Evolutionary conservation across 2,329 filamentous ascomycete species (phyloP).

Genomic region (Colletotrichum abscissum): DNA sequence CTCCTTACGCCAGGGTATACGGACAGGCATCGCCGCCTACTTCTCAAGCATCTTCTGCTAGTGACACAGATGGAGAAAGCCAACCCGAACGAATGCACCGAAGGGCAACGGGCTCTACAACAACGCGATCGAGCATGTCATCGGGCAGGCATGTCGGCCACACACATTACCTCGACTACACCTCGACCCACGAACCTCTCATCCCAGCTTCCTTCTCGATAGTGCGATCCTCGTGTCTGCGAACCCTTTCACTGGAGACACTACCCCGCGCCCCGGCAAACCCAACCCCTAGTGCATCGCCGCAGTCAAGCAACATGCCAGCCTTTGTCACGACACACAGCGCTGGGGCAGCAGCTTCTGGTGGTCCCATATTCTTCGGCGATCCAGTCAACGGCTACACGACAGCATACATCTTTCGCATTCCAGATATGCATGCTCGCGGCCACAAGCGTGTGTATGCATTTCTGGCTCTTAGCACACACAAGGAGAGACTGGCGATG

Average conservation of each 20-base stretch:
- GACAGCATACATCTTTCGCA: conserved; percentile 77
- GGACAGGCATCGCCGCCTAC: conserved; percentile 63
- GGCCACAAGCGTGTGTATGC: conserved; percentile 78
- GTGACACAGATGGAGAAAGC: conserved; percentile 64
- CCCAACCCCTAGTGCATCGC: conserved; percentile 40
- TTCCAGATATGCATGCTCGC: conserved; percentile 74
- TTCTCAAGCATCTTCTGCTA: conserved; percentile 61
- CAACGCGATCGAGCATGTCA: conserved; percentile 65
- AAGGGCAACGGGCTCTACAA: conserved; percentile 57
- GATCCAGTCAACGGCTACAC: conserved; percentile 74
- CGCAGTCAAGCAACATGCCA: conserved; percentile 50
- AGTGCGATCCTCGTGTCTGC: conserved; percentile 73
- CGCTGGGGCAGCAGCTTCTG: conserved; percentile 65
- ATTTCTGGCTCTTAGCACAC: conserved; percentile 73
- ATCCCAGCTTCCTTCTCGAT: conserved; percentile 73
- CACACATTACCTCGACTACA: conserved; percentile 75
- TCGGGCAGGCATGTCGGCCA: conserved; percentile 69
- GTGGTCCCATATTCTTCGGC: conserved; percentile 76
- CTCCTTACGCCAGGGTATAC: conserved; percentile 70
- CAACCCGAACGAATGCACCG: conserved; percentile 53
- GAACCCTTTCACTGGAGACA: conserved; percentile 75
- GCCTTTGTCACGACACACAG: conserved; percentile 66
- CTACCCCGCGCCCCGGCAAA: conserved; percentile 64
- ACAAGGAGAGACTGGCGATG: conserved; percentile 73
- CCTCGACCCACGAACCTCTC: conserved; percentile 74